Conservation (phyloP, 1,284 basidiomycete genomes). For the Tilletiaria anomala region DNA sequence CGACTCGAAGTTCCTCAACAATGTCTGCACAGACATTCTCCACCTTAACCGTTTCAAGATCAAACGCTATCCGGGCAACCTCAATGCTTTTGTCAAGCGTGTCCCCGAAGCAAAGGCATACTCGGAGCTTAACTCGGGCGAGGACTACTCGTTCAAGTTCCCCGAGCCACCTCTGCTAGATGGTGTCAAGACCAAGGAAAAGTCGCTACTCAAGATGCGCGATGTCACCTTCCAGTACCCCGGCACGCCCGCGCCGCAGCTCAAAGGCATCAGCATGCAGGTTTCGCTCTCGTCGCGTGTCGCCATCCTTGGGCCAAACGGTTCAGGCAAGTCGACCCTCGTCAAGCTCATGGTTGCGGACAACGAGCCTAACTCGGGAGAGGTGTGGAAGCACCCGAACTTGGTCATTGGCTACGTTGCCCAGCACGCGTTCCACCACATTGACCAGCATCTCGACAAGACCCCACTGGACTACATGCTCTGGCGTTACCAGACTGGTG, state of each 20-base stretch:
- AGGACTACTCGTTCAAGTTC: conserved; percentile 40
- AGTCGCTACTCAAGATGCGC: conserved; percentile 40
- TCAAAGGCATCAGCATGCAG: conserved; percentile 38
- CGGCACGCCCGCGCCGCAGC: conserved; percentile 33
- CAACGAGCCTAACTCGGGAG: conserved; percentile 37
- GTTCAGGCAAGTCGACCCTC: conserved; percentile 39
- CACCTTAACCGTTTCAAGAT: conserved; percentile 41
- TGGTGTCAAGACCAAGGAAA: conserved; percentile 41
- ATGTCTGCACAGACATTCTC: conserved; percentile 39
- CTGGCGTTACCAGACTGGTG: conserved; percentile 41
- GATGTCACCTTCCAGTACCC: conserved; percentile 39
- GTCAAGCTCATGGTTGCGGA: conserved; percentile 40
- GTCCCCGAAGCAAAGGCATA: conserved; percentile 38
- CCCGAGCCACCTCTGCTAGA: conserved; percentile 39
- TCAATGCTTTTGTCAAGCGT: conserved; percentile 38
- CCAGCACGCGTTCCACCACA: conserved; percentile 41
- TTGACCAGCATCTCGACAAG: conserved; percentile 40
- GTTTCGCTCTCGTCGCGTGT: conserved; percentile 40
- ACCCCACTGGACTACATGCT: conserved; percentile 39
- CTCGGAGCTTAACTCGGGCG: conserved; percentile 37
- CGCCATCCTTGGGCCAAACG: conserved; percentile 39
- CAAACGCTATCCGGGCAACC: conserved; percentile 39
- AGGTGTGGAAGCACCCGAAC: conserved; percentile 40
- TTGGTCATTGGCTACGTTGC: conserved; percentile 40
- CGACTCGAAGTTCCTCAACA: conserved; percentile 39